Evolutionary conservation across 495 filamentous ascomycete genomes (phyloP).

Genomic region (Daldinia concentrica): DNA sequence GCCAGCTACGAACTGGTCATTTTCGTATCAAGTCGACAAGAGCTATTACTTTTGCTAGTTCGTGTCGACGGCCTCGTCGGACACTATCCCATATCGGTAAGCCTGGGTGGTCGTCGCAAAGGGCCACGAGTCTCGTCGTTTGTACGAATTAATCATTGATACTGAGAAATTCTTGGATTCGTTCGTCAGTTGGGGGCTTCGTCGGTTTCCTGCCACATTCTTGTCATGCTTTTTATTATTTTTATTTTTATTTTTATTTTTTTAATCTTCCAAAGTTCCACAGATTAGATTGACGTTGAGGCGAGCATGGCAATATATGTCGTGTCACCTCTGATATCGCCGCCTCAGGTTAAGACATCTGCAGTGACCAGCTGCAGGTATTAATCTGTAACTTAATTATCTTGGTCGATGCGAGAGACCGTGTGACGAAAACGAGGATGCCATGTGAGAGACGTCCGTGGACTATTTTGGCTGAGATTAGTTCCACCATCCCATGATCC

Average conservation of each 20-base stretch:
- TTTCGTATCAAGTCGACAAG: neutral
- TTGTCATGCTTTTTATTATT: neutral
- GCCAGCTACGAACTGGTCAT: neutral
- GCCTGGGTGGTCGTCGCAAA: slow-evolving; percentile 9
- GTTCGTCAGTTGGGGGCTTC: slow-evolving; percentile 8
- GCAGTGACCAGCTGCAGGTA: slow-evolving; percentile 14
- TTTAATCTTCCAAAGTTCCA: neutral
- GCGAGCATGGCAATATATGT: slow-evolving; percentile 2
- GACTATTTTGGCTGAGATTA: slow-evolving; percentile 17
- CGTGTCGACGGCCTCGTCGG: slow-evolving; percentile 17
- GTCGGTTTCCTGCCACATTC: slow-evolving; percentile 17
- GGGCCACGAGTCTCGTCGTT: slow-evolving; percentile 9
- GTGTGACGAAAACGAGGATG: slow-evolving; percentile 38
- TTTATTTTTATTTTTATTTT: too few relatives aligned
- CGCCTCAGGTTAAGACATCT: slow-evolving; percentile 26
- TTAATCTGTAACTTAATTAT: slow-evolving; percentile 28
- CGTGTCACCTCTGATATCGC: neutral
- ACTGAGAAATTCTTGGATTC: slow-evolving; percentile 3
- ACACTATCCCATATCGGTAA: slow-evolving; percentile 20
- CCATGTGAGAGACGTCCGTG: slow-evolving; percentile 33
- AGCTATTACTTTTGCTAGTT: slow-evolving; percentile 14
- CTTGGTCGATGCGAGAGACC: slow-evolving; percentile 22
- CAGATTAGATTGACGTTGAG: slow-evolving; percentile 1
- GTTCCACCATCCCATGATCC: neutral
- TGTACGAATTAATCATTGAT: slow-evolving; percentile 1